Percentiles rank a stretch among this genome's conserved stretches.
These are phyloP conservation scores for Metarhizium rileyi DNA, from an alignment of 2,329 filamentous ascomycete species.

Conservation along the genomic window DNA sequence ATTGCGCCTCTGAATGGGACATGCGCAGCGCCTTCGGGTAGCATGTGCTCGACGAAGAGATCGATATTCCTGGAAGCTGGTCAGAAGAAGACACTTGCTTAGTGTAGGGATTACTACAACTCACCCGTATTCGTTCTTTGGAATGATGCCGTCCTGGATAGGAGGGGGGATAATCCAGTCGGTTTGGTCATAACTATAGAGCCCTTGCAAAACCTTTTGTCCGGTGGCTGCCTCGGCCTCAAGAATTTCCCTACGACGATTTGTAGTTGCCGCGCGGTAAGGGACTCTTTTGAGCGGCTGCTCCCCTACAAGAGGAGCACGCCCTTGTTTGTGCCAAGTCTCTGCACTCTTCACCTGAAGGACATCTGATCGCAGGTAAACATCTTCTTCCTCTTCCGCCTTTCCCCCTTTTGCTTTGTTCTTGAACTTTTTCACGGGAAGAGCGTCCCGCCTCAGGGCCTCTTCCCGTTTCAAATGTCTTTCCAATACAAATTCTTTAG, in stretches of 20 bases:
- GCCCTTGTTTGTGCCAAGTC: conserved; percentile 95
- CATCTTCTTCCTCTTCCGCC: conserved; percentile 65
- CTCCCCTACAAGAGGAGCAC: conserved; percentile 60
- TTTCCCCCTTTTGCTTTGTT: conserved; percentile 66
- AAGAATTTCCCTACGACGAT: conserved; percentile 79
- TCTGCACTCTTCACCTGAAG: conserved; percentile 82
- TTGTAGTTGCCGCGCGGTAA: conserved; percentile 81
- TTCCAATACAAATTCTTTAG: conserved; percentile 73
- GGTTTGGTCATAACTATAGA: conserved; percentile 79
- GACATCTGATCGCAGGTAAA: conserved; percentile 72
- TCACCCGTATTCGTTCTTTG: conserved; percentile 80
- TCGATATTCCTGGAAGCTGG: conserved; percentile 62
- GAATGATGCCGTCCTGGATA: conserved; percentile 75
- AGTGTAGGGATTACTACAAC: conserved; percentile 1
- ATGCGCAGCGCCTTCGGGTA: conserved; percentile 73
- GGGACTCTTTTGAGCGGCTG: conserved; percentile 78
- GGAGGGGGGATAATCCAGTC: conserved; percentile 91
- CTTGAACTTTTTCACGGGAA: conserved; percentile 64
- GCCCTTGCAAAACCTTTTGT: conserved; percentile 73
- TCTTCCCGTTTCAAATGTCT: conserved; percentile 88
- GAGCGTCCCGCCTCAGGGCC: conserved; percentile 60
- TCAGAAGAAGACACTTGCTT: conserved; percentile 11
- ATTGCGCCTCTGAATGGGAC: conserved; percentile 69
- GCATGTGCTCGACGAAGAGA: conserved; percentile 88
- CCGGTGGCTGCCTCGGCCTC: conserved; percentile 73